These are phyloP conservation scores for Backusella australiensis DNA, from an alignment of 192 early-diverging fungal species.

Conservation along the genomic window DNA sequence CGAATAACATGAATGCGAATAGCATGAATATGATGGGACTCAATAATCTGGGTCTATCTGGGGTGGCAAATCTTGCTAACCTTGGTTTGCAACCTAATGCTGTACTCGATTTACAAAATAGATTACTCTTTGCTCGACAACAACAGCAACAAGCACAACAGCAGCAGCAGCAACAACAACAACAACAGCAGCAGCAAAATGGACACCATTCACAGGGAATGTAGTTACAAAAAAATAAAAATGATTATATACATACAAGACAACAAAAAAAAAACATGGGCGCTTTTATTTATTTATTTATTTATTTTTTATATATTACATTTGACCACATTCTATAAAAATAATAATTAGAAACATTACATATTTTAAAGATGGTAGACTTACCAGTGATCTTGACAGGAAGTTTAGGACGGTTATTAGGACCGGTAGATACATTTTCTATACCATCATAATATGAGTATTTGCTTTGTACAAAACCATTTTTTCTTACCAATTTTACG, in stretches of 20 bases:
- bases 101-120: slow-evolving; percentile 21
- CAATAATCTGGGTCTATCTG: neutral
- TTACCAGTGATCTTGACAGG: slow-evolving; percentile 74
- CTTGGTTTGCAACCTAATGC: slow-evolving; percentile 11
- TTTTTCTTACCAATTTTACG: slow-evolving; percentile 65
- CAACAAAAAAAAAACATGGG: neutral
- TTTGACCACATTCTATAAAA: slow-evolving; percentile 40
- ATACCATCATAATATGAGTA: neutral
- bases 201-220: slow-evolving; percentile 28
- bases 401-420: slow-evolving; percentile 82
- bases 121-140: slow-evolving; percentile 10
- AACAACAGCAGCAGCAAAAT: slow-evolving; percentile 7
- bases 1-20: slow-evolving; percentile 4
- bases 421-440: slow-evolving; percentile 89
- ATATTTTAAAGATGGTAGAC: neutral
- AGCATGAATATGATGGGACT: slow-evolving; percentile 6
- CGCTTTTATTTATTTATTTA: neutral
- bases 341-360: neutral
- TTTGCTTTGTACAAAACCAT: neutral
- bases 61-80: neutral
- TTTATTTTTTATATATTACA: slow-evolving; percentile 21
- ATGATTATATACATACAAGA: neutral
- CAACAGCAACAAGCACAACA: slow-evolving; percentile 27
- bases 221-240: neutral
- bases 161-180: slow-evolving; percentile 16